Evolutionary conservation across 768 basidiomycete species (phyloP), one percentile per base, ranked within the genome.

Genomic region (Pleurotus eryngii): DNA sequence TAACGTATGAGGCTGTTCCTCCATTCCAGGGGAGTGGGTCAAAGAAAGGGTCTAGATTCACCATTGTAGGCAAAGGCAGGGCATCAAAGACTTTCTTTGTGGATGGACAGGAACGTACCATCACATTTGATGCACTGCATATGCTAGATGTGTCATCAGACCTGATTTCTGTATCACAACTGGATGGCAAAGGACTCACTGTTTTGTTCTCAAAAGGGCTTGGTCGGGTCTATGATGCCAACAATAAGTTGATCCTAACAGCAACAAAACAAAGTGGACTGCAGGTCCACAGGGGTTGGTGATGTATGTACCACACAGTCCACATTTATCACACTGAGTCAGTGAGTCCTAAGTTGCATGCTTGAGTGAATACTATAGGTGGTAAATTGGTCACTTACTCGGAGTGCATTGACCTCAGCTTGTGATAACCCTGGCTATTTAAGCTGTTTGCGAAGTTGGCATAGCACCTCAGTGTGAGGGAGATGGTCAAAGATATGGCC

Each of bases 121-220:
- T 70, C 11, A 61, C 54, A 2, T 64, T 70, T 38, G 58, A 68
- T 22, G 67, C 66, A 1, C 49, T 70, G 0, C 67, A 70, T 42
- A 64, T 64, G 0, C 70, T 68, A 0, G 64, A 67, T 18, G 55
- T 72, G 15, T 51, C 61, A 1, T 62, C 64, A 4, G 68, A 72
- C 46, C 65, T 71, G 1, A 46, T 70, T 3, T 70, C 68, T 1
- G 59, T 67, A 5, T 39, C 55, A 1, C 49, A 56, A 27, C 48
- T 70, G 11, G 63, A 66, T 46, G 35, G 27, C 0, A 60, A 64
- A 1, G 60, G 61, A 0, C 61, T 57, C 20, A 37, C 14, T 1
- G 49, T 65, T 1, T 48, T 55, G 2, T 67, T 68, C 49, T 59
- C 59, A 1, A 55, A 53, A 3, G 60, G 62, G 0, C 48, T 14